Evolutionary conservation across 768 basidiomycete genomes (phyloP), one percentile per base, ranked within the genome.

Genomic region (Crucibulum laeve): DNA sequence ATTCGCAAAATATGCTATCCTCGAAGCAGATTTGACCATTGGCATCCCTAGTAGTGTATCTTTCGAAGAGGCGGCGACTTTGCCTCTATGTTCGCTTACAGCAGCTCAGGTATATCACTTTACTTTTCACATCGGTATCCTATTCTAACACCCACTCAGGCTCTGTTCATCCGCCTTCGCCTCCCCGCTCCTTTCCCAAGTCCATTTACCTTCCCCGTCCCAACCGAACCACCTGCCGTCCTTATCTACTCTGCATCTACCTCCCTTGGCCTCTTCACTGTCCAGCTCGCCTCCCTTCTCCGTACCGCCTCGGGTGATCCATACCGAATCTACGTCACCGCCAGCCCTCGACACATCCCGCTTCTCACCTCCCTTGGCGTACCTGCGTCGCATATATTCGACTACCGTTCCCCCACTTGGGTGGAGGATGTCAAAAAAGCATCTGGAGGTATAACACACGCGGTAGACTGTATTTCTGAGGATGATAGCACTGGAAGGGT

Each of bases 391-490:
- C n/a, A n/a, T n/a, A 62, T 64, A 0, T 65, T 55, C 38, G 64
- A 67, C 25, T 66, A 67, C 40, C 52, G 47, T 22, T 58, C 58
- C 2, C 38, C 59, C 5, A 52, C 55, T 6, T 66, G 64, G 65
- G 46, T 53, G 6, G 56, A 60, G 15, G 54, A 65, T 10, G 52
- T 65, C 4, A 50, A 49, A 37, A 50, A 53, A 15, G 57, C 54
- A 6, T 51, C 54, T 2, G 59, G 58, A 0, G 64, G 62, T 2
- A 58, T 67, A 4, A 51, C 56, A 0, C 53, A 53, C 40, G 65
- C 63, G 3, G 39, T 65, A 5, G 65, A 67, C 38, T 64, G 65
- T 42, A 66, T 66, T 5, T 62, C 62, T 2, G 62, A 65, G 25
- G 60, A 57, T 11, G 55, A 55, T 5, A 65, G 46, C 8, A 64